Evolutionary conservation across 1,139 yeast genomes (phyloP), one percentile per base, ranked within the genome.

Genomic region (Lodderomyces margitis): DNA sequence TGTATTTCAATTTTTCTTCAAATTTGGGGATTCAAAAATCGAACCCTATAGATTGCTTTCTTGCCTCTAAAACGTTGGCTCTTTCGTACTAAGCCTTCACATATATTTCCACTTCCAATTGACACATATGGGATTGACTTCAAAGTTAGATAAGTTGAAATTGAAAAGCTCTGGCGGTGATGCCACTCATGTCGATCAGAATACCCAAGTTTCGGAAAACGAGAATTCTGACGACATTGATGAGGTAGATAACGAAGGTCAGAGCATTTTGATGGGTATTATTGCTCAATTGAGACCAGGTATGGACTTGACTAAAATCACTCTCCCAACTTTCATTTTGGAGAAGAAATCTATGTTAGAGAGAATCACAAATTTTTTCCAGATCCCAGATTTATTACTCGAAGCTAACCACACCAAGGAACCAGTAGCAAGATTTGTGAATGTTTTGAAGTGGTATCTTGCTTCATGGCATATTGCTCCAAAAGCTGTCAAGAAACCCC

Each of bases 381-480:
- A 83, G 55, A 94, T 83, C 51, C 98, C 98, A 0, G 79, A 80
- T 31, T 66, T 89, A 23, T 63, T 91, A 34, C 60, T 88, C 5
- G 75, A 77, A 20, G 97, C 98, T 0, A 84, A 85, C 49, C 55
- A 58, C 1, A 69, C 75, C 1, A 58, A 61, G 2, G 88, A 87
- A 53, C 79, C 80, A 1, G 56, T 83, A 24, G 68, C 78, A 44
- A 74, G 98, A 47, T 91, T 92, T 55, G 59, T 87, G 7, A 65
- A 77, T 37, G 81, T 92, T 8, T 80, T 86, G 34, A 80, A 82
- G 54, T 92, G 96, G 96, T 92, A 91, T 59, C 71, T 92, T 59
- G 80, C 96, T 2, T 89, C 95, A 38, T 92, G 98, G 98, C 98
- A 92, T 58, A 91, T 92, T 58, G 94, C 97, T 1, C 98, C 98